Percentiles rank a stretch among this genome's conserved stretches.
Conservation (phyloP, 495 filamentous ascomycete genomes). For the Beverwykella pulmonaria region DNA sequence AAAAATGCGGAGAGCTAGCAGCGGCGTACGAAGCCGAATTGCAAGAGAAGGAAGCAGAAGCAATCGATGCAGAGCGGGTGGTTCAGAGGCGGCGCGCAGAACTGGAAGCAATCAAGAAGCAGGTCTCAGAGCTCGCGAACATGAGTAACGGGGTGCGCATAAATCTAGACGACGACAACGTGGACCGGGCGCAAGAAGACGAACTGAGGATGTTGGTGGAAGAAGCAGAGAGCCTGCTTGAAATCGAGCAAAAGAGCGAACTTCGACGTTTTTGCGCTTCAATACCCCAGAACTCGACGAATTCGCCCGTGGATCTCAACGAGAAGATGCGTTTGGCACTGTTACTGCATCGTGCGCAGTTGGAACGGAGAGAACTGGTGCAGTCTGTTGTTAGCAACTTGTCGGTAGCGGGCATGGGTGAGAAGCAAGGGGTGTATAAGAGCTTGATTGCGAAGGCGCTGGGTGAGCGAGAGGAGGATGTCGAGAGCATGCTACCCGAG, state of each 20-base stretch:
- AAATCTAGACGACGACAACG: constrained; percentile 51
- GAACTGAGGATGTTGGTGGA: constrained; percentile 61
- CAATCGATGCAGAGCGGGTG: constrained; percentile 60
- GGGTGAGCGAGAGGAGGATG: constrained; percentile 46
- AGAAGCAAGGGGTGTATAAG: constrained; percentile 44
- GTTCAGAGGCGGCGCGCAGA: constrained; percentile 58
- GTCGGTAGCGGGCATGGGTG: constrained; percentile 42
- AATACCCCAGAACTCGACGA: constrained; percentile 12
- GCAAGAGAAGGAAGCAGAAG: constrained; percentile 60
- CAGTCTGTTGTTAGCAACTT: constrained; percentile 40
- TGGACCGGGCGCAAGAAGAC: constrained; percentile 63
- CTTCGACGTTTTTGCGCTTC: constrained; percentile 10
- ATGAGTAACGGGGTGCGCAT: constrained; percentile 20
- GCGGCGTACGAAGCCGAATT: constrained; percentile 62
- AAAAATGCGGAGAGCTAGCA: constrained; percentile 62
- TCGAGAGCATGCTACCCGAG: constrained; percentile 48
- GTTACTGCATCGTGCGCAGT: constrained; percentile 35
- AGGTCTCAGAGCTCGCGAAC: constrained; percentile 53
- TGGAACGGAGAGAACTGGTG: constrained; percentile 40
- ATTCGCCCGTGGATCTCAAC: constrained; percentile 22
- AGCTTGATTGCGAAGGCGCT: constrained; percentile 48
- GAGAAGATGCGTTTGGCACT: constrained; percentile 39
- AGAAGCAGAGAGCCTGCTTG: constrained; percentile 74
- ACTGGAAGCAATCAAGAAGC: constrained; percentile 52
- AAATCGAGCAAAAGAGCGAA: constrained; percentile 53